Percentiles rank a stretch among this genome's conserved stretches.
phyloP scores from a whole-genome alignment of 352 stramenopile species.

The Phytophthora colocasiae region DNA sequence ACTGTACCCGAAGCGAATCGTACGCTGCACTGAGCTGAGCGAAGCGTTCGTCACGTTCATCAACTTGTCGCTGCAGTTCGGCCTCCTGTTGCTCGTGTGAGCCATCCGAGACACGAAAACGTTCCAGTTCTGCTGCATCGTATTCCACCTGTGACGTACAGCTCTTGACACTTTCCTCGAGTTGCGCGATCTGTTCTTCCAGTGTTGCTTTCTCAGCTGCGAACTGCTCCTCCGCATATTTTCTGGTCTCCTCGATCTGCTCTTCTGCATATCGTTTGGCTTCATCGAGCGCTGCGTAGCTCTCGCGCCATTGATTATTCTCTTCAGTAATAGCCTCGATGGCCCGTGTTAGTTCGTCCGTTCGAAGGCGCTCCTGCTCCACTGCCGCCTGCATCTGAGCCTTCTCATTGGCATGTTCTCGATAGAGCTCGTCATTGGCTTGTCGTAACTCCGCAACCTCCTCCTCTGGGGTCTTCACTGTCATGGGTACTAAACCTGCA shows the following conservation, averaged over 20 bases:
- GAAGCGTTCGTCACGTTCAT: constrained; percentile 68
- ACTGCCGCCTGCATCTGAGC: constrained; percentile 78
- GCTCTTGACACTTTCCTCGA: constrained; percentile 59
- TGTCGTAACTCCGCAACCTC: constrained; percentile 61
- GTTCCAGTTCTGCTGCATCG: constrained; percentile 64
- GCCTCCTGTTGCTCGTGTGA: constrained; percentile 45
- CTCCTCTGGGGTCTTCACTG: constrained; percentile 48
- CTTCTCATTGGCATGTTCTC: constrained; percentile 78
- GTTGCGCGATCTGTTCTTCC: constrained; percentile 55
- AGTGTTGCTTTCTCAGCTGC: constrained; percentile 48
- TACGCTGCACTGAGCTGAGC: constrained; percentile 62
- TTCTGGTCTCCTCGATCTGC: constrained; percentile 41
- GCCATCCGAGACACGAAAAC: constrained; percentile 42
- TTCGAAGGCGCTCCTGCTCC: constrained; percentile 64
- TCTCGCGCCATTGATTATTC: constrained; percentile 64
- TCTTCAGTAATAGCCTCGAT: constrained; percentile 60
- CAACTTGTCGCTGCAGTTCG: constrained; percentile 58
- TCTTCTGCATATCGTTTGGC: constrained; percentile 61
- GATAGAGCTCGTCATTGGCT: constrained; percentile 67
- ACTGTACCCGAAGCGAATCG: constrained; percentile 48
- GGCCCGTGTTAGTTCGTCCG: constrained; percentile 48
- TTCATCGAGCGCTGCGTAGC: constrained; percentile 65
- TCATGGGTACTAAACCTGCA: constrained; percentile 14
- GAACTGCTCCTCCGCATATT: constrained; percentile 27
- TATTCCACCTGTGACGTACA: constrained; percentile 58